Conservation (phyloP, 768 basidiomycete species). For the Leccinum incarnatum region DNA sequence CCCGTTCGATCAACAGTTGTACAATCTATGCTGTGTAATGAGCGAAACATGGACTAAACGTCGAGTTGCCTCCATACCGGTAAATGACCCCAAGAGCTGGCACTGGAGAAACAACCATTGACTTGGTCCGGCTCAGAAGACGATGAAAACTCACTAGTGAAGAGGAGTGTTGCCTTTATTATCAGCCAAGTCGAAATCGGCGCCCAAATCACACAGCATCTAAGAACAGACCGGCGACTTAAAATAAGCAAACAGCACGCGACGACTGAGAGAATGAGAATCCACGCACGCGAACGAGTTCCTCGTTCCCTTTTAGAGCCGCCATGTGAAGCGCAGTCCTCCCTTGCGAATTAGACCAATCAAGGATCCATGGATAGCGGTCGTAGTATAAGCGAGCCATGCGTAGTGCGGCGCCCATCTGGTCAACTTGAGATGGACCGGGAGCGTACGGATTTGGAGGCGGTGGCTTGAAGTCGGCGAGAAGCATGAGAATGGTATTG, state of each 20-base stretch:
- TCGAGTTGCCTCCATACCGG: constrained; percentile 46
- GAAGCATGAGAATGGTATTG: constrained; percentile 89
- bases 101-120: constrained; percentile 42
- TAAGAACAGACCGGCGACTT: constrained; percentile 28
- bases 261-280: constrained; percentile 10
- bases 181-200: constrained; percentile 87
- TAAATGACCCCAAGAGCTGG: constrained; percentile 85
- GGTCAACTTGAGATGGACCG: constrained; percentile 52
- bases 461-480: constrained; percentile 76
- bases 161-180: constrained; percentile 89
- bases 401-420: constrained; percentile 68
- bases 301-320: constrained; percentile 85
- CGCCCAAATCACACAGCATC: constrained; percentile 91
- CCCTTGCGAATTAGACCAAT: constrained; percentile 90
- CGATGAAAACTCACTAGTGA: constrained; percentile 69
- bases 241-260: constrained; percentile 17
- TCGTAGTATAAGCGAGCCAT: constrained; percentile 89
- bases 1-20: constrained; percentile 83
- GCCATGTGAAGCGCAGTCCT: constrained; percentile 90
- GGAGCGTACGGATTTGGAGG: constrained; percentile 45
- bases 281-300: constrained; percentile 72
- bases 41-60: constrained; percentile 8
- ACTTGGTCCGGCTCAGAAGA: constrained; percentile 1
- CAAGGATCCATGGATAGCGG: constrained; percentile 80
- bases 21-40: constrained; percentile 52